Base-by-base conservation (phyloP, 768 basidiomycete species). In the Rhizopogon vesiculosus region DNA sequence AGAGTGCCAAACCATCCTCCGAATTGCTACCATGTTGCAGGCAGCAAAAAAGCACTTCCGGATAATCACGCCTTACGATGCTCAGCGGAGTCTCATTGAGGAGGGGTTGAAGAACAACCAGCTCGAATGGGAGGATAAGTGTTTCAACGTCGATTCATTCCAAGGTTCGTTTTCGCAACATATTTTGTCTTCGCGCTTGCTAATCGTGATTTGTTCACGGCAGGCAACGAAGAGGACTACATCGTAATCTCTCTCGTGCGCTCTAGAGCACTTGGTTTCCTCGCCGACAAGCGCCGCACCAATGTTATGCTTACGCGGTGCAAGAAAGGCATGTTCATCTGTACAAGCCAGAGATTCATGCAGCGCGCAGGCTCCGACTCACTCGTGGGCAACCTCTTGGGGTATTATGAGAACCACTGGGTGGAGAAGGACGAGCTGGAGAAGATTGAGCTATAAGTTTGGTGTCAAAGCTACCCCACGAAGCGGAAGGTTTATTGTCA, bases 271-370 rank as follows among this genome's bases (percentile, higher is more conserved):
- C 72, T 86, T 45, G 91, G 91, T 5, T 93, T 93, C 60, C 73
- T 93, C 35, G 64, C 69, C 13, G 84, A 84, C 62, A 60, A 77
- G 9, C 78, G 86, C 29, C 78, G 91, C 16, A 86, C 87, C 52
- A 93, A 93, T 84, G 91, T 93, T 56, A 91, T 93, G 89, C 83
- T 93, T 7, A 86, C 84, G 45, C 81, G 91, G 39, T 91, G 86
- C 76, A 86, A 87, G 66, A 76, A 71, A 49, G 86, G 84, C 31
- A 92, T 93, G 89, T 83, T 84, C 56, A 86, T 93, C 61, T 74
- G 86, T 51, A 77, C 85, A 19, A 88, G 76, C 61, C 73, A 74
- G 59, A 71, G 72, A 16, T 93, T 92, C 64, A 72, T 93, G 41
- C 60, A 64, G n/a, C 78, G 78, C 9, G 63, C 69, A 63, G 89